Base-by-base conservation (phyloP, 1,284 basidiomycete genomes). In the Cerioporus squamosus region DNA sequence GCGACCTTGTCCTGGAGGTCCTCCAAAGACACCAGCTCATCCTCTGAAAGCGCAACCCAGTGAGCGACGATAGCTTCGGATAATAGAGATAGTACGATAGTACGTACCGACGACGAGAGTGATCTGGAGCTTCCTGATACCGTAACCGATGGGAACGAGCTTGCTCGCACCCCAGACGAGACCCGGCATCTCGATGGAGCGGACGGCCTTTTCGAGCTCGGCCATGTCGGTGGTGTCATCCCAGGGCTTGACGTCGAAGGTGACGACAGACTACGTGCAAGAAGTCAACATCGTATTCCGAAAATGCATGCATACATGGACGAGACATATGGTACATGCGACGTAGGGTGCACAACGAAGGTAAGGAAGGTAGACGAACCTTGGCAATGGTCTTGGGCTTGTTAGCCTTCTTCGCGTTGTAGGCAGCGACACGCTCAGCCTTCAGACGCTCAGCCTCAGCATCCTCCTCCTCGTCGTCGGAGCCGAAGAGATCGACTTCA, bases 151-250 rank as follows among this genome's bases (percentile, higher is more conserved):
- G 57, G 97, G 83, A 60, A 98, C 95, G 56, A 97, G 82, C 79
- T 94, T 95, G 80, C 88, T 90, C 53, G 85, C 83, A 75, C 95
- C 95, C 97, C 97, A 99, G 53, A 98, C 86, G 64, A 99, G 90
- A 73, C 97, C 97, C 59, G 94, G 91, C 82, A 87, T 81, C 77
- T 95, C 86, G 71, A 99, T 90, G 29, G 90, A 88, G 65, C 97
- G 90, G 57, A 99, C 95, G 44, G 81, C 70, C 43, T 82, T 77
- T 79, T 99, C 97, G 67, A 99, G 83, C 55, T 80, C 90, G 53
- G 74, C 83, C 94, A 99, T 95, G 80, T 98, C 94, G 60, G 97
- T 99, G 83, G 98, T 95, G 76, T 98, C 96, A 75, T 99, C 97
- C 97, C 96, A 97, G 48, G 96, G 97, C 81, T 98, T 99, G 65